These are phyloP conservation scores for Ustulina deusta DNA, from an alignment of 2,329 filamentous ascomycete species.

Conservation along the genomic window DNA sequence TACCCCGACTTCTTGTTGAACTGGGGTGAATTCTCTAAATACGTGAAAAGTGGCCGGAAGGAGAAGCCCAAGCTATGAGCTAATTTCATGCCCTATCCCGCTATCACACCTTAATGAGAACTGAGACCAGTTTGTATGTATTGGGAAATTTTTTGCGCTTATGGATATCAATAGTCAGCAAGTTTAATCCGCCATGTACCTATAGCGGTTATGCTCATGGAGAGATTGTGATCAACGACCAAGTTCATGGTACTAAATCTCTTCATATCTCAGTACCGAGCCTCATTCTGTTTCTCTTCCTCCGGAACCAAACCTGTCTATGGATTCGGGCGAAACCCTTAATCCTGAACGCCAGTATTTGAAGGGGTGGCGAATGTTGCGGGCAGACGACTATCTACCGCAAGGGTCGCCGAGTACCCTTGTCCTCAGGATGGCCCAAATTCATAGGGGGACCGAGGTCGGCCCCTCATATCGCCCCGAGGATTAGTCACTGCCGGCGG, in stretches of 20 bases:
- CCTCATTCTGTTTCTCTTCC: neutral
- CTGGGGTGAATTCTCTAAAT: slow-evolving; percentile 54
- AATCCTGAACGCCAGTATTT: slow-evolving; percentile 2
- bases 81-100: neutral
- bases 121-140: neutral
- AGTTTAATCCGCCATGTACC: neutral
- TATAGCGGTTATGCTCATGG: neutral
- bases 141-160: neutral
- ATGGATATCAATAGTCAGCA: neutral
- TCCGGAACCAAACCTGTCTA: neutral
- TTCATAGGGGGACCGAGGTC: slow-evolving; percentile 9
- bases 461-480: neutral
- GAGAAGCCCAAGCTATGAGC: slow-evolving; percentile 56
- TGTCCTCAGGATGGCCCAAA: neutral
- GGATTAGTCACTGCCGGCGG: neutral
- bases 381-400: slow-evolving; percentile 14
- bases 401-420: neutral
- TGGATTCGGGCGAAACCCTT: neutral
- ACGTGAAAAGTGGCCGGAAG: slow-evolving; percentile 56
- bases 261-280: neutral
- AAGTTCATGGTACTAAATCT: neutral
- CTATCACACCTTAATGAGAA: neutral
- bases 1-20: slow-evolving; percentile 65
- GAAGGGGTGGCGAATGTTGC: neutral
- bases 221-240: neutral